A percentile compares a stretch with the other conserved stretches of the same genome.
Conservation (phyloP, 371 early-diverging fungal genomes). For the Mucor sp. region DNA sequence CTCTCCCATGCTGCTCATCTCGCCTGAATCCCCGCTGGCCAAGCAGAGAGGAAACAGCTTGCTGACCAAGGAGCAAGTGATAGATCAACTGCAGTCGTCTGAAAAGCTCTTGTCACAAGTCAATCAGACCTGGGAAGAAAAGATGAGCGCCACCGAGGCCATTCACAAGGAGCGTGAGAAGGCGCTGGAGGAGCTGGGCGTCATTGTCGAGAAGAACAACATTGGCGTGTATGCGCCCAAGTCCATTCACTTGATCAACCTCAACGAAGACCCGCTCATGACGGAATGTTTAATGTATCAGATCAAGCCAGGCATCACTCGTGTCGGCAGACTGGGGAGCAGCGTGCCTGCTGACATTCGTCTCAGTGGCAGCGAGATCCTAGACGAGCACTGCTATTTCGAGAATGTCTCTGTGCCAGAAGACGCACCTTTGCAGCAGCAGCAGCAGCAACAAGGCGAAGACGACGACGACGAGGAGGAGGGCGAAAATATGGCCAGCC, state of each 20-base stretch:
- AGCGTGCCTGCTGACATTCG: conserved; percentile 62
- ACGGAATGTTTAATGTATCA: conserved; percentile 87
- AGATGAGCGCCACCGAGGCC: conserved; percentile 66
- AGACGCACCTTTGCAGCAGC: neutral
- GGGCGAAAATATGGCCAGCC: conserved; percentile 30
- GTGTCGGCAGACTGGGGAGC: conserved; percentile 66
- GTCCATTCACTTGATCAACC: conserved; percentile 80
- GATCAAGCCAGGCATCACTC: conserved; percentile 74
- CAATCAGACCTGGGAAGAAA: conserved; percentile 67
- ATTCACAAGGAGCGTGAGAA: conserved; percentile 75
- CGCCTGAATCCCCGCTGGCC: conserved; percentile 18
- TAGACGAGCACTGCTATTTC: conserved; percentile 78
- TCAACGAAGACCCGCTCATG: conserved; percentile 88
- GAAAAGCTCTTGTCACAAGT: conserved; percentile 37
- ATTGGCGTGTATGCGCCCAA: conserved; percentile 83
- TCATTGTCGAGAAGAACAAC: conserved; percentile 68
- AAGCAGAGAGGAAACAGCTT: conserved; percentile 24
- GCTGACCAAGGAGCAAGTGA: conserved; percentile 64
- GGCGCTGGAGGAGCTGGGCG: conserved; percentile 81
- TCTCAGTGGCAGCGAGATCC: conserved; percentile 68
- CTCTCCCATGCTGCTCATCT: conserved; percentile 23
- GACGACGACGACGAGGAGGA: neutral
- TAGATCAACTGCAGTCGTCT: conserved; percentile 47
- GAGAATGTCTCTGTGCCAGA: conserved; percentile 40
- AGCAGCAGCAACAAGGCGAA: neutral